Evolutionary conservation across 805 yeast species (phyloP), one percentile per base, ranked within the genome.

Genomic region (Candida maltosa): DNA sequence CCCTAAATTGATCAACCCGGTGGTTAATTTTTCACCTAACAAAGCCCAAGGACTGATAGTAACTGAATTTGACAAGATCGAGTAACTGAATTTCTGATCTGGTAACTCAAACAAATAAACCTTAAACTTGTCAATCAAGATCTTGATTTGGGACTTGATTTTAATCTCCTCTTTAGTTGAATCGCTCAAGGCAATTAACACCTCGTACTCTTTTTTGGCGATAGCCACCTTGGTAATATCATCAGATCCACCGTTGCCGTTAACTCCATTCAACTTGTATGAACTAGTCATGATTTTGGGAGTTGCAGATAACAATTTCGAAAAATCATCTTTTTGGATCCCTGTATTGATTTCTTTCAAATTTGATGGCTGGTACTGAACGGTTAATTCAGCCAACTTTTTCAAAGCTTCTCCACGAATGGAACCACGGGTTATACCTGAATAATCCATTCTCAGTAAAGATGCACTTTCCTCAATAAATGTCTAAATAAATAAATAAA

Each of bases 161-260:
- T 54, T 48, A 6, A 62, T 58, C 4, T 39, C 37, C 22, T 36
- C 26, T 5, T n/a, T 12, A 4, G 69, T 50, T 8, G 68, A 59
- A 18, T 62, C 62, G 40, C 82, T 75, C 18, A 83, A 55, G 1
- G 87, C 83, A 29, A 73, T 45, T 39, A 81, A 59, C 4, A 73
- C 69, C 42, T 81, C 84, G 38, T 67, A 65, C 49, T 79, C 83
- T 38, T 70, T 73, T 26, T 65, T 56, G 2, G 76, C 57, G 40
- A 76, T 62, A 11, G 76, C 73, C 12, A 70, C 67, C 4, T 58
- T 39, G 4, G 62, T 48, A 22, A 60, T 42, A 25, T n/a, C 27
- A 5, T 25, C 33, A 8, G 18, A 17, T 3, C 22, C 29, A 15
- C 14, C 22, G 16, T 16, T 19, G 2, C 12, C 27, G 9, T 18